Conservation (phyloP, 2,329 filamentous ascomycete species). For the Paraphaeosphaeria minitans region DNA sequence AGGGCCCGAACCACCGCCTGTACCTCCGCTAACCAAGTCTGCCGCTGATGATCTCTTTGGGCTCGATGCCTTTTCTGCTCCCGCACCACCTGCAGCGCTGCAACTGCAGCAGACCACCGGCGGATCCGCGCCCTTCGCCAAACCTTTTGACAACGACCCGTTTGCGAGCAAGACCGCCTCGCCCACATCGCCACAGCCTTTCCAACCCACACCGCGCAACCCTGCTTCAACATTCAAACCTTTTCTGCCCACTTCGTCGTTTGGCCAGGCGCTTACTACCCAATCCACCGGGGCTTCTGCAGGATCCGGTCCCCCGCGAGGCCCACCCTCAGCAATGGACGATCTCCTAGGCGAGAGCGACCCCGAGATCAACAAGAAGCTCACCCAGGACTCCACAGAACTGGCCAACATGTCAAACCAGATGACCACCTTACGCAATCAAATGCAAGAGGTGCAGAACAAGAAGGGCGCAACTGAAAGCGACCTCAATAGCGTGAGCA, state of each 20-base stretch:
- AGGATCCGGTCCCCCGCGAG: conserved; percentile 50
- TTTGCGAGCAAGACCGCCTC: conserved; percentile 61
- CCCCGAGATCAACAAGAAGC: conserved; percentile 82
- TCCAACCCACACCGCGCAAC: conserved; percentile 52
- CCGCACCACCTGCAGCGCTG: conserved; percentile 54
- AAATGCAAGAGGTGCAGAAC: conserved; percentile 90
- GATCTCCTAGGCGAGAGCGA: conserved; percentile 87
- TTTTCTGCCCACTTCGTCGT: conserved; percentile 89
- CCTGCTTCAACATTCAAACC: conserved; percentile 73
- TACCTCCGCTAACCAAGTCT: conserved; percentile 67
- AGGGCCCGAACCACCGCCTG: conserved; percentile 51
- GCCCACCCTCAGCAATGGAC: conserved; percentile 64
- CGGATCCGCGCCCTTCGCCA: conserved; percentile 60
- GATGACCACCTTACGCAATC: conserved; percentile 84
- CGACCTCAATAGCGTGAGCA: conserved; percentile 78
- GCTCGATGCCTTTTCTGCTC: conserved; percentile 71
- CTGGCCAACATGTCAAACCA: conserved; percentile 96
- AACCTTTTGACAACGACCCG: conserved; percentile 62
- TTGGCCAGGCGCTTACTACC: conserved; percentile 79
- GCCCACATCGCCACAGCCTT: conserved; percentile 59
- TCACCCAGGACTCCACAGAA: conserved; percentile 88
- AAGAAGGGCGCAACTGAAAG: conserved; percentile 81
- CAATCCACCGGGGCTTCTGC: conserved; percentile 73
- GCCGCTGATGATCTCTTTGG: conserved; percentile 94
- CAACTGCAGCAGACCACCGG: conserved; percentile 75